Conservation (phyloP, 352 stramenopile species). For the Discostella stelligera region DNA sequence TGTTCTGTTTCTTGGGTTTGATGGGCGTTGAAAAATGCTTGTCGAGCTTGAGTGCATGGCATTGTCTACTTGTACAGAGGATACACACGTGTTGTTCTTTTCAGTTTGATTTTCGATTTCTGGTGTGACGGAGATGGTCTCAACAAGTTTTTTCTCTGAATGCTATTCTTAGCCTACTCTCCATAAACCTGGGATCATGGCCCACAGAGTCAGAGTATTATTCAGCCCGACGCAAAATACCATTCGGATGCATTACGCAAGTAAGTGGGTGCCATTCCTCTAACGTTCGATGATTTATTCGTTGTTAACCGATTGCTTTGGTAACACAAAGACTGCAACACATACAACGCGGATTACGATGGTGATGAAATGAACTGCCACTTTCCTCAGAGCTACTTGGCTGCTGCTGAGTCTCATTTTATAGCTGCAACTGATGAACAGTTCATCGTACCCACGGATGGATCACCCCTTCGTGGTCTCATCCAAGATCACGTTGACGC, state of each 20-base stretch:
- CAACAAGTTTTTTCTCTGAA: constrained; percentile 14
- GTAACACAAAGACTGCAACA: constrained; percentile 89
- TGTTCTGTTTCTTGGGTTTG: constrained; percentile 28
- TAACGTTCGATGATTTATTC: constrained; percentile 12
- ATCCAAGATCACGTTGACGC: constrained; percentile 99
- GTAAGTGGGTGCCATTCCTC: constrained; percentile 65
- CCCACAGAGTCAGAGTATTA: constrained; percentile 95
- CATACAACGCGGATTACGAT: constrained; percentile 99
- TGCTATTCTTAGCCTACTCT: constrained; percentile 92
- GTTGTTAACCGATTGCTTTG: constrained; percentile 1
- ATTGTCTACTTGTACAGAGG: constrained; percentile 57
- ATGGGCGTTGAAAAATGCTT: constrained; percentile 73
- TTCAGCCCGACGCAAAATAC: constrained; percentile 95
- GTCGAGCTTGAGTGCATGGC: constrained; percentile 23
- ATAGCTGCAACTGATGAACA: constrained; percentile 98
- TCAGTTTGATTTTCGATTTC: constrained; percentile 16
- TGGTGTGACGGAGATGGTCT: constrained; percentile 4
- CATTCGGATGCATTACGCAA: constrained; percentile 99
- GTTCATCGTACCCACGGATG: constrained; percentile 93
- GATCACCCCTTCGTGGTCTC: constrained; percentile 94
- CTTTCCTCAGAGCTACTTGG: constrained; percentile 98
- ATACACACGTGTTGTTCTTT: constrained; percentile 18
- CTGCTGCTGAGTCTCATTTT: constrained; percentile 95
- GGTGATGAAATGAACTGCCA: constrained; percentile 99
- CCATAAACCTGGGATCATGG: constrained; percentile 99